phyloP scores from a whole-genome alignment of 768 basidiomycete genomes.

The Mycena epipterygia region DNA sequence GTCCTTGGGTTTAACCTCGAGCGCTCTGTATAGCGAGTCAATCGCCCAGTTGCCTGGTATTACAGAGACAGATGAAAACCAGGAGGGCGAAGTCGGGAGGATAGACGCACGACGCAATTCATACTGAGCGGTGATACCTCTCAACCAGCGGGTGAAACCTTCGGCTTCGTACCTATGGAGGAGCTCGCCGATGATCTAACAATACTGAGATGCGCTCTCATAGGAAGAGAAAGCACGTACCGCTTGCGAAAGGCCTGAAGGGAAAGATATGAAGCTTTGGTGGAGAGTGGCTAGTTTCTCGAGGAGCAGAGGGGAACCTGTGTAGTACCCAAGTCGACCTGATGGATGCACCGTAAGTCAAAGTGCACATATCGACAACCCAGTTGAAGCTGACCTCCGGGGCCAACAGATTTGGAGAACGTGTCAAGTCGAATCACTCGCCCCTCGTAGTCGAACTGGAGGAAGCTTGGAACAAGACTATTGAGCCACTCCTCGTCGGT shows the following conservation, averaged over 20 bases:
- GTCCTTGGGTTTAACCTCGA: constrained; percentile 23
- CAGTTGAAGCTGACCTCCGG: constrained; percentile 23
- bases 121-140: constrained; percentile 35
- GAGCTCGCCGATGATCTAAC: constrained; percentile 30
- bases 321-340: constrained; percentile 71
- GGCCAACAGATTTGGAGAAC: constrained; percentile 55
- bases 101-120: constrained; percentile 31
- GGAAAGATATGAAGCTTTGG: constrained; percentile 61
- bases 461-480: constrained; percentile 33
- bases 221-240: constrained; percentile 49
- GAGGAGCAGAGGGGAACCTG: constrained; percentile 66
- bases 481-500: constrained; percentile 37
- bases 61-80: neutral
- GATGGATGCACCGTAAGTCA: neutral
- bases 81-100: neutral
- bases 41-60: constrained; percentile 31
- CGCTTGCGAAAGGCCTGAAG: constrained; percentile 69
- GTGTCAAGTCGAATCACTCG: constrained; percentile 77
- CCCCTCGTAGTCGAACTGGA: constrained; percentile 68
- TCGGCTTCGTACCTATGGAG: constrained; percentile 22
- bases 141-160: constrained; percentile 36
- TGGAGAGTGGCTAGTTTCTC: constrained; percentile 59
- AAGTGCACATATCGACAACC: neutral
- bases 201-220: neutral
- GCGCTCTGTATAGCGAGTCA: constrained; percentile 27